These are phyloP conservation scores for Gossypium stocksii DNA, from an alignment of 345 rosid genomes.

Conservation along the genomic window DNA sequence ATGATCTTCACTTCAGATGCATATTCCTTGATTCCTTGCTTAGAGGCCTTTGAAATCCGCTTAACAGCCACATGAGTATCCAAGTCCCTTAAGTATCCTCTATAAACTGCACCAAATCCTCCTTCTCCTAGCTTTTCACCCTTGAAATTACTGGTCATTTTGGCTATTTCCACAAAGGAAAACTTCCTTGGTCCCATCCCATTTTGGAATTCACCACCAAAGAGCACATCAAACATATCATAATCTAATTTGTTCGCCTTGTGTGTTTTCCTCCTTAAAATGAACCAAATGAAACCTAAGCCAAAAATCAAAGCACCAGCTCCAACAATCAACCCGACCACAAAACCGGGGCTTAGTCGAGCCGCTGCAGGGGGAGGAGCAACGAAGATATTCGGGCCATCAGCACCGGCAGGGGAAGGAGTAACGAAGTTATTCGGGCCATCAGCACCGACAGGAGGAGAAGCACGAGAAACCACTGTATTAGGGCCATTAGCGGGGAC, in stretches of 20 bases:
- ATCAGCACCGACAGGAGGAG: too few relatives aligned
- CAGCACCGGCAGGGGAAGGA: too few relatives aligned
- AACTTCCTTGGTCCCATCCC: conserved; percentile 20
- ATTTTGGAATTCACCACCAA: neutral
- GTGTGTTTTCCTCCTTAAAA: neutral
- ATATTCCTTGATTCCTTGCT: conserved; percentile 25
- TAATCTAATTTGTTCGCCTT: neutral
- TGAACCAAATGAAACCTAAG: neutral
- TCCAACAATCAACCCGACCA: neutral
- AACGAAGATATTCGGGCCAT: too few relatives aligned
- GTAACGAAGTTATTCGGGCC: too few relatives aligned
- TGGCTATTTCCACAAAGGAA: conserved; percentile 13
- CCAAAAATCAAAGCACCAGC: neutral
- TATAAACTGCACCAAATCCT: conserved; percentile 24
- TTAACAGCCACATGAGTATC: conserved; percentile 14
- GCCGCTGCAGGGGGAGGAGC: too few relatives aligned
- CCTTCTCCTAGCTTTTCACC: conserved; percentile 24
- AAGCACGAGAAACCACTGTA: too few relatives aligned
- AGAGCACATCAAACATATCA: neutral
- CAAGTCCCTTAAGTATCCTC: conserved; percentile 11
- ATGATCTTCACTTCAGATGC: conserved; percentile 24
- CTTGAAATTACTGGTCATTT: conserved; percentile 14
- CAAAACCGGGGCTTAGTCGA: too few relatives aligned
- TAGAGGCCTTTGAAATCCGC: conserved; percentile 18
- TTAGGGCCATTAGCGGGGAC: too few relatives aligned